These are phyloP conservation scores for Lycium barbarum DNA, from an alignment of 257 asterid species.

Conservation along the genomic window DNA sequence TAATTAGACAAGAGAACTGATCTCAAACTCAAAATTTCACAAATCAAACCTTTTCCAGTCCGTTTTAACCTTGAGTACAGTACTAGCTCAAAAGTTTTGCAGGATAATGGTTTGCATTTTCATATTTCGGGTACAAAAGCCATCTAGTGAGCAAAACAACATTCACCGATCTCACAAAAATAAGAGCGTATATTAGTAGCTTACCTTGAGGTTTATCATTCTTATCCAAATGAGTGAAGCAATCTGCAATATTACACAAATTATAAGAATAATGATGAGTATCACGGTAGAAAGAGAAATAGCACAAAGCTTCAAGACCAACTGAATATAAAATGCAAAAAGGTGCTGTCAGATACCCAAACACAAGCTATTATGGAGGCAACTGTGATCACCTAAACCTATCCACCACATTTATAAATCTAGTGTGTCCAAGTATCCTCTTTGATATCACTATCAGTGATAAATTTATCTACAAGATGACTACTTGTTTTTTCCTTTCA, in stretches of 20 bases:
- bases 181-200: conserved; percentile 16
- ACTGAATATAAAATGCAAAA: conserved; percentile 5
- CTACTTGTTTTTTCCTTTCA: neutral
- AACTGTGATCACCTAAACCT: neutral
- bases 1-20: neutral
- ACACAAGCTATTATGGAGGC: neutral
- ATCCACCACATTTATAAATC: neutral
- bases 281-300: neutral
- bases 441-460: neutral
- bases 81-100: neutral
- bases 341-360: neutral
- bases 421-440: conserved; percentile 8
- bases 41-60: conserved; percentile 2
- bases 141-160: conserved; percentile 1
- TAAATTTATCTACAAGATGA: neutral
- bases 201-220: conserved; percentile 56
- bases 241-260: conserved; percentile 56
- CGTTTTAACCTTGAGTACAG: neutral
- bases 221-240: conserved; percentile 70
- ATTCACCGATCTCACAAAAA: neutral
- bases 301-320: neutral
- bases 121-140: neutral
- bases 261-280: conserved; percentile 15
- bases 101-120: neutral
- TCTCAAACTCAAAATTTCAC: neutral